Evolutionary conservation across 2,329 filamentous ascomycete species (phyloP).

Genomic region (Orbilia javanica): DNA sequence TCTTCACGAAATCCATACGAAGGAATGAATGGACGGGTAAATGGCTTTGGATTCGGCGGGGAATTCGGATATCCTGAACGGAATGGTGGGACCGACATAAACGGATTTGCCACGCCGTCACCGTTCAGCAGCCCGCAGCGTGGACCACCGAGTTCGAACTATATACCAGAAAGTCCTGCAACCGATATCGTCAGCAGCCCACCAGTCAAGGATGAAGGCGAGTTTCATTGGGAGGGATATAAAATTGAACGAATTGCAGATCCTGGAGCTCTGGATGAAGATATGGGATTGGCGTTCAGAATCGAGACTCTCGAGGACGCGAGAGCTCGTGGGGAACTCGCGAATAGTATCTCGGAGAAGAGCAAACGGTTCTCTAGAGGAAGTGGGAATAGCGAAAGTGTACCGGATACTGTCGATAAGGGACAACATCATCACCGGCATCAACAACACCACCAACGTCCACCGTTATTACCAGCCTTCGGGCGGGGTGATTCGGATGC

Average conservation of each 20-base stretch:
- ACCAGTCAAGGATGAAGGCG: constrained; percentile 41
- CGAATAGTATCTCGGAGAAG: constrained; percentile 52
- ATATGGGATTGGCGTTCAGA: constrained; percentile 39
- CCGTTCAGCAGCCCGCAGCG: constrained; percentile 43
- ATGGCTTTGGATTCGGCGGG: constrained; percentile 42
- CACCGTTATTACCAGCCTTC: constrained; percentile 42
- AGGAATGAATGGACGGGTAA: constrained; percentile 33
- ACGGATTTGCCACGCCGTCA: constrained; percentile 14
- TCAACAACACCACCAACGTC: constrained; percentile 14
- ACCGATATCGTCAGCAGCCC: constrained; percentile 55
- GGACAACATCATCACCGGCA: constrained; percentile 12
- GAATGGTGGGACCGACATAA: constrained; percentile 17
- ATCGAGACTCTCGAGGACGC: constrained; percentile 48
- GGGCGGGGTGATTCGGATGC: constrained; percentile 37
- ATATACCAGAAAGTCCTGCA: constrained; percentile 49
- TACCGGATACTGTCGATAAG: constrained; percentile 46
- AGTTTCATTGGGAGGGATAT: constrained; percentile 52
- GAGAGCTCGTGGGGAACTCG: constrained; percentile 38
- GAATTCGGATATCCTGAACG: constrained; percentile 22
- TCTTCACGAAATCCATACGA: constrained; percentile 34
- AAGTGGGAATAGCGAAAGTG: constrained; percentile 24
- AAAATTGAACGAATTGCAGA: constrained; percentile 48
- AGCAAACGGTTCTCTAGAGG: constrained; percentile 45
- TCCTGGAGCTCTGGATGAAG: constrained; percentile 28
- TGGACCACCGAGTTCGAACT: constrained; percentile 39